phyloP scores from a whole-genome alignment of 129 eudicot species.

The Ambrosia artemisiifolia region DNA sequence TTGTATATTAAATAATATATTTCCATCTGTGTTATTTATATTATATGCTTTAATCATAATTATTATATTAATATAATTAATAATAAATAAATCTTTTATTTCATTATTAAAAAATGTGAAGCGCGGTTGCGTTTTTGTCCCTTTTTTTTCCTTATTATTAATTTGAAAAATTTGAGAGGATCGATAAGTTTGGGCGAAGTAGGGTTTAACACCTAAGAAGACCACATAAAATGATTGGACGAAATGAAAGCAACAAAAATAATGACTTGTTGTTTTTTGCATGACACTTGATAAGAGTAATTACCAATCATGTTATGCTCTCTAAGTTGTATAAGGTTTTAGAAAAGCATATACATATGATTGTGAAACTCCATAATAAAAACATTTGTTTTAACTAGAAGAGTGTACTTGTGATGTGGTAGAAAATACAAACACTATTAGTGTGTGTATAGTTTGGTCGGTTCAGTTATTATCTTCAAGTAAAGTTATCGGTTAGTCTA shows the following conservation, averaged over 20 bases:
- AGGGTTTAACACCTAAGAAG: neutral
- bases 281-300: neutral
- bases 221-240: slow-evolving; percentile 26
- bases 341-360: too few species aligned
- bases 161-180: neutral
- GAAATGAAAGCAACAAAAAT: slow-evolving; percentile 17
- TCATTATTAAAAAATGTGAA: neutral
- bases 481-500: too few species aligned
- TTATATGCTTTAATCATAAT: neutral
- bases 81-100: neutral
- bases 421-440: too few species aligned
- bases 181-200: slow-evolving; percentile 8
- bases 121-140: neutral
- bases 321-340: too few species aligned
- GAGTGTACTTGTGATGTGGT: too few species aligned
- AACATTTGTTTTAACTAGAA: too few species aligned
- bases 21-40: neutral
- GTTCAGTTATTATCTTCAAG: too few species aligned
- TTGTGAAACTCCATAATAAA: too few species aligned
- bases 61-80: neutral
- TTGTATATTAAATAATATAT: neutral
- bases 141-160: neutral
- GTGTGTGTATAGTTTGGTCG: too few species aligned
- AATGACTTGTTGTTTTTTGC: neutral
- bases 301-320: neutral